Base-by-base conservation (phyloP, 305 asterid genomes). In the Salvia sclarea region DNA sequence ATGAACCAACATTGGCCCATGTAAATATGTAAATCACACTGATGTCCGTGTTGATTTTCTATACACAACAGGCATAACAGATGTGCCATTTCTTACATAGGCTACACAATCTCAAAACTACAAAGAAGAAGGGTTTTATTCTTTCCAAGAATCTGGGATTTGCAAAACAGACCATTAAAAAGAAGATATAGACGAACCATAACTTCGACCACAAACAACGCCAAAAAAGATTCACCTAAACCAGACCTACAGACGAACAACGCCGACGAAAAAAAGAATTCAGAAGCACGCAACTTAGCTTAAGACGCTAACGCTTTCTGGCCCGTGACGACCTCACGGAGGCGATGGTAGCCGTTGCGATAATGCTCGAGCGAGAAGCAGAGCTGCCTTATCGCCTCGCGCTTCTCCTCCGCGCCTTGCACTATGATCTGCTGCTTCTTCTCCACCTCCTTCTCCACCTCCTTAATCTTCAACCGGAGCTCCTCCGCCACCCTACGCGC, bases 301-400 rank as follows among this genome's bases (percentile, higher is more conserved):
- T 71, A 88, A 33, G 93, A 78, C 20, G 86, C 89, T 81, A 74
- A 67, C 5, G 80, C 81, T 2, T 82, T 83, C 24, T 82, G 76
- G 53, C 84, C 82, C 5, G 74, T 33, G 24, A 88, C 75, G 17
- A 83, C 94, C 71, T 85, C 78, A 44, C 92, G 80, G 56, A 92
- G 91, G 75, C 80, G 72, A 55, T 83, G 88, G 71, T 92, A 92
- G 28, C 85, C 96, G 4, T 80, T 81, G 14, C 96, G 79, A 22
- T 92, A 92, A 65, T 92, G 96, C 85, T 92, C 98, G 8, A 92
- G 88, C 2, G 96, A 92, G 83, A 89, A 84, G 76, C 95, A 89
- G 13, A 92, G 90, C 77, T 92, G 98, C 72, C 96, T 85, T 69
- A 89, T 89, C 2, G 95, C 98, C 64, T 92, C 96, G 0, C 96